A percentile compares a stretch with the other conserved stretches of the same genome.
Conservation (phyloP, 2,329 filamentous ascomycete genomes). For the Colletotrichum filicis region DNA sequence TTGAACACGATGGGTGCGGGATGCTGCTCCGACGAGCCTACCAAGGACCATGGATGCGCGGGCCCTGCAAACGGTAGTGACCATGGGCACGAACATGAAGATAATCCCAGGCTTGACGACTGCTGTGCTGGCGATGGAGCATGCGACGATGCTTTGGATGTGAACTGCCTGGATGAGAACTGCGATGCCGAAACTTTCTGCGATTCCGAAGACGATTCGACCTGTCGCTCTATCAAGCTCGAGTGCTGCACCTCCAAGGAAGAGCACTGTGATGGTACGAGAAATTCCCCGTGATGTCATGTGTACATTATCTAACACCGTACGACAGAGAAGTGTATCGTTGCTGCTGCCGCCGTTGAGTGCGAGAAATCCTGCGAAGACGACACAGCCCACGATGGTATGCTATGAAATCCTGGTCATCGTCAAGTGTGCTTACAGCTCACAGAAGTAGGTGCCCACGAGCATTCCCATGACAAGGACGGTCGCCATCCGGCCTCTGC, state of each 20-base stretch:
- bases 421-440: not conserved
- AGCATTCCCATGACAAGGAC: conserved; percentile 42
- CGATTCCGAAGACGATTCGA: conserved; percentile 33
- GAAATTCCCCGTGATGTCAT: not conserved
- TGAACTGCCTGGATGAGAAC: conserved; percentile 19
- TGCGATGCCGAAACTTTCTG: conserved; percentile 35
- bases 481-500: conserved; percentile 41
- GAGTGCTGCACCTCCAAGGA: conserved; percentile 41
- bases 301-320: conserved; percentile 5
- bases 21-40: conserved; percentile 34
- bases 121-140: conserved; percentile 7
- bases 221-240: conserved; percentile 33
- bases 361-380: conserved; percentile 44
- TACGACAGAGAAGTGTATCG: conserved; percentile 44
- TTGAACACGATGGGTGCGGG: conserved; percentile 31
- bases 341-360: conserved; percentile 43
- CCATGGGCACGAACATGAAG: conserved; percentile 6
- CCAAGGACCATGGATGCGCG: conserved; percentile 7
- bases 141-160: conserved; percentile 5
- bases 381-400: conserved; percentile 40
- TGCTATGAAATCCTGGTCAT: conserved; percentile 14
- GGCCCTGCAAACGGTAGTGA: conserved; percentile 3
- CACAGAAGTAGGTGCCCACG: conserved; percentile 34
- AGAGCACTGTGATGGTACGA: conserved; percentile 41
- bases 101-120: not conserved